Conservation (phyloP, 192 early-diverging fungal genomes). For the Coemansia sp. region DNA sequence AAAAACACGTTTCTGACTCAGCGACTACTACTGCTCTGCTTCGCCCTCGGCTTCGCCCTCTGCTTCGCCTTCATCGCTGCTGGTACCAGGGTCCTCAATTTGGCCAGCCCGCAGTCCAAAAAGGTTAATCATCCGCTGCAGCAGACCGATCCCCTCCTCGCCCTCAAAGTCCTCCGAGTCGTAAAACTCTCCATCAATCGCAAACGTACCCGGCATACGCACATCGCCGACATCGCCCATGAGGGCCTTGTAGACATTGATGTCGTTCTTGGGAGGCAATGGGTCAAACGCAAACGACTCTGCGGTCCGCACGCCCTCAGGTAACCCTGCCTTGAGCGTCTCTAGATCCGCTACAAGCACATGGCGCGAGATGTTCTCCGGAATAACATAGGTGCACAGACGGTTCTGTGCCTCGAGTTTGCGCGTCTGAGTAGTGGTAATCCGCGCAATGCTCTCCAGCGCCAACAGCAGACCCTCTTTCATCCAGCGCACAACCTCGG, state of each 20-base stretch:
- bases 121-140: slow-evolving; percentile 19
- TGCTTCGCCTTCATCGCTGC: slow-evolving; percentile 19
- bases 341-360: slow-evolving; percentile 48
- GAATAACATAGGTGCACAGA: slow-evolving; percentile 40
- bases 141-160: not conserved
- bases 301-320: slow-evolving; percentile 20
- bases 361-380: slow-evolving; percentile 46
- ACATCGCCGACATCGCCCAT: slow-evolving; percentile 5
- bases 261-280: slow-evolving; percentile 35
- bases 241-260: slow-evolving; percentile 34
- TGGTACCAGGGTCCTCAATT: slow-evolving; percentile 28
- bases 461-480: slow-evolving; percentile 49
- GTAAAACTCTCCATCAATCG: slow-evolving; percentile 5
- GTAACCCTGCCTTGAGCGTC: slow-evolving; percentile 38
- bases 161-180: slow-evolving; percentile 15
- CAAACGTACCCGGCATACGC: slow-evolving; percentile 33
- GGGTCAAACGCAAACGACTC: slow-evolving; percentile 50
- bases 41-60: not conserved
- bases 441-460: slow-evolving; percentile 25
- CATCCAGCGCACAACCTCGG: slow-evolving; percentile 60
- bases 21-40: not conserved
- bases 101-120: slow-evolving; percentile 9
- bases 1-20: not conserved
- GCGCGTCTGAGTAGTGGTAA: not conserved
- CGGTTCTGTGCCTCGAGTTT: slow-evolving; percentile 10